Evolutionary conservation across 2,329 filamentous ascomycete species (phyloP), one percentile per base, ranked within the genome.

Genomic region (Alternaria sp.): DNA sequence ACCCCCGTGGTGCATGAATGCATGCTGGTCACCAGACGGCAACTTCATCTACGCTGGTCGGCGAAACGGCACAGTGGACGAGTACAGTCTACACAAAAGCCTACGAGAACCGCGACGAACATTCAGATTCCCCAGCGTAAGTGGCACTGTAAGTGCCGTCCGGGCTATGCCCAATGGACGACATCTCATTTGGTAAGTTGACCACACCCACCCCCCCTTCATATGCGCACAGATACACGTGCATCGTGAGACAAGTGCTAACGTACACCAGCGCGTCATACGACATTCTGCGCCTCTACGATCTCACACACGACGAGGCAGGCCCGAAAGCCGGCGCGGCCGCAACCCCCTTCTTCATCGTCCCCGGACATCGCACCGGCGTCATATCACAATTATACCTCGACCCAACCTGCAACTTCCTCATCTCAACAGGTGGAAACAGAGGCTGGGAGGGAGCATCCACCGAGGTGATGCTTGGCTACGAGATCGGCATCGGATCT

Each of bases 1-100:
- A 0, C 94, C 95, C 1, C 95, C 94, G 0, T 99, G 94, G 94
- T 98, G 94, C 79, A 97, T 97, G 89, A 94, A 92, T 67, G 93
- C 93, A 1, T 97, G 93, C 81, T 99, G 95, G 95, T 94, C 91
- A 56, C 93, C 93, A 0, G 92, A 97, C 76, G 95, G 95, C 14
- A 98, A 98, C 79, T 93, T 88, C 79, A 94, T 99, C 71, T 99
- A 97, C 79, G 94, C 92, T 0, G 95, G 95, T 0, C 85, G 95
- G 28, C 86, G 95, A 59, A 98, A 98, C 78, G 87, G 93, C 53
- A 96, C 93, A 0, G 95, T 99, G 0, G 95, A 99, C 69, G 95
- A 99, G 79, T 99, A 92, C 79, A 93, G 89, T 72, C 84, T 99
- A 18, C 92, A 95, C 76, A 93, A 93, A 71, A 86, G 89, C 1